phyloP scores from a whole-genome alignment of 345 rosid species.

The Pelargonium nanum region DNA sequence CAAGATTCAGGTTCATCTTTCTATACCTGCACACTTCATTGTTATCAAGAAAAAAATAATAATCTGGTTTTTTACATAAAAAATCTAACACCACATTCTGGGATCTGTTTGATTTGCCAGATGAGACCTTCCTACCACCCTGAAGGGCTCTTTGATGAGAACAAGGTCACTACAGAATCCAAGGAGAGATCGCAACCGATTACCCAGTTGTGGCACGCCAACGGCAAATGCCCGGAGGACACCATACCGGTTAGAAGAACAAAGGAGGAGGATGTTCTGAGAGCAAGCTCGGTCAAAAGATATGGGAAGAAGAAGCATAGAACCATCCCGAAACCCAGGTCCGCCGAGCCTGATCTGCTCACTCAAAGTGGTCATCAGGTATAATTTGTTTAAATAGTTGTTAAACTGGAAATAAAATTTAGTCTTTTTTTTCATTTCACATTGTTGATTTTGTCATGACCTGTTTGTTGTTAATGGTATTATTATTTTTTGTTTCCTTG shows the following conservation, averaged over 20 bases:
- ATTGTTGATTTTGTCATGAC: slow-evolving; percentile 2
- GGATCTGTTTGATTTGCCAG: slow-evolving; percentile 10
- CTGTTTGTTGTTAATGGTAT: neutral
- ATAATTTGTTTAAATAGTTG: neutral
- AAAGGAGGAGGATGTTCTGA: slow-evolving; percentile 48
- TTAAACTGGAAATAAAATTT: neutral
- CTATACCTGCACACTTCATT: too few relatives aligned
- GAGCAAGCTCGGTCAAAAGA: slow-evolving; percentile 63
- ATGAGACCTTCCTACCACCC: slow-evolving; percentile 42
- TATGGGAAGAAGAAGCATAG: slow-evolving; percentile 40
- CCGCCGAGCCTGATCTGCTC: slow-evolving; percentile 32
- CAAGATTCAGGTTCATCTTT: slow-evolving; percentile 64
- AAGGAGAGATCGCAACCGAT: slow-evolving; percentile 17
- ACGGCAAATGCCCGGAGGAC: slow-evolving; percentile 50
- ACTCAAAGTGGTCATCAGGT: slow-evolving; percentile 22
- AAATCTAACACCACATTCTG: too few relatives aligned
- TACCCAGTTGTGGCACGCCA: slow-evolving; percentile 33
- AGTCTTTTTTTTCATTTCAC: neutral
- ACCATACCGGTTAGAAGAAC: slow-evolving; percentile 66
- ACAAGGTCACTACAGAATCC: slow-evolving; percentile 20
- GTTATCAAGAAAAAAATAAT: too few relatives aligned
- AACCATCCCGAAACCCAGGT: slow-evolving; percentile 35
- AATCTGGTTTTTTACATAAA: too few relatives aligned
- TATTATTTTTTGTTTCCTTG: too few relatives aligned
- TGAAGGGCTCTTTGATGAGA: slow-evolving; percentile 35